Evolutionary conservation across 805 yeast species (phyloP).

Genomic region (Ogataea pignaliae): DNA sequence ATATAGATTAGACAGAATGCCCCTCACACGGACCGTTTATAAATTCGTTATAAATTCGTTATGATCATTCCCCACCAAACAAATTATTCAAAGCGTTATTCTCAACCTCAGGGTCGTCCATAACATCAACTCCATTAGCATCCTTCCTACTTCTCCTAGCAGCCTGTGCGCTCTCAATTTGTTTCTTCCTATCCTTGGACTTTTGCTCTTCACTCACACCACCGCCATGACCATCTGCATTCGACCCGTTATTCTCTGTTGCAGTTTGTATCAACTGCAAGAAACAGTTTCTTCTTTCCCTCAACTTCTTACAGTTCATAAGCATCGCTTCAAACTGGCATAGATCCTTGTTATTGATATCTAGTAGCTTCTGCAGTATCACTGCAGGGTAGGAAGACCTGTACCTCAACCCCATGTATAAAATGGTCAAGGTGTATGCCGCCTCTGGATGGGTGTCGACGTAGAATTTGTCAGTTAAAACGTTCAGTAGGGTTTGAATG

Average conservation of each 20-base stretch:
- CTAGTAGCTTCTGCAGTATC: constrained; percentile 47
- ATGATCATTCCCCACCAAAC: constrained; percentile 37
- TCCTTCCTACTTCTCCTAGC: constrained; percentile 33
- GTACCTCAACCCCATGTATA: constrained; percentile 69
- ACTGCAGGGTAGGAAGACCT: constrained; percentile 68
- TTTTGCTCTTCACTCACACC: constrained; percentile 32
- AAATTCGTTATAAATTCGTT: too few relatives aligned
- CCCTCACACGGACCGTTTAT: too few relatives aligned
- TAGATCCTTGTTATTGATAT: constrained; percentile 52
- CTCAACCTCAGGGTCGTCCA: constrained; percentile 71
- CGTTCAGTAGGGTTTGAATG: constrained; percentile 62
- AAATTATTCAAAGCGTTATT: constrained; percentile 59
- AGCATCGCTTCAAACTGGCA: constrained; percentile 60
- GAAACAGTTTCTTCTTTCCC: constrained; percentile 78
- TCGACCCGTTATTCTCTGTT: constrained; percentile 40
- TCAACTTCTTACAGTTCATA: constrained; percentile 58
- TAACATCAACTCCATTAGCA: constrained; percentile 38
- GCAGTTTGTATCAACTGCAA: constrained; percentile 63
- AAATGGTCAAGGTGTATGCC: constrained; percentile 77
- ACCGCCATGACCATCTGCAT: constrained; percentile 20
- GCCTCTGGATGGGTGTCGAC: constrained; percentile 89
- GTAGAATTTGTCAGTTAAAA: constrained; percentile 70
- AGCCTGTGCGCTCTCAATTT: constrained; percentile 46
- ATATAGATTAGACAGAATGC: too few relatives aligned
- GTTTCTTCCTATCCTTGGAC: constrained; percentile 45